phyloP scores from a whole-genome alignment of 179 eudicot species.

The Beta lomatogona region DNA sequence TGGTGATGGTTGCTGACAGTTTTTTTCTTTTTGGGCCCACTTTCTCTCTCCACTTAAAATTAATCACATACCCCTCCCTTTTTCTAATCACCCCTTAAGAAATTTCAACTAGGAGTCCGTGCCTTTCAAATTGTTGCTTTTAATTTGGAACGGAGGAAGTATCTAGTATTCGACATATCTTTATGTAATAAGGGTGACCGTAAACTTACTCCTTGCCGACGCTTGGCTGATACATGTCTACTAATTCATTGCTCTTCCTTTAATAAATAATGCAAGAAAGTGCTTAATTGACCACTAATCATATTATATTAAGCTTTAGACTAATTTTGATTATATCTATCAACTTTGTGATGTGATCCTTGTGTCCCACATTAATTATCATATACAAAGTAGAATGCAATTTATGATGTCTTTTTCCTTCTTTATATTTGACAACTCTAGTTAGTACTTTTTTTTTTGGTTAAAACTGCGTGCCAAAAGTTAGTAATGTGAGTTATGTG shows the following conservation, averaged over 20 bases:
- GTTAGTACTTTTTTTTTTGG: too few relatives aligned
- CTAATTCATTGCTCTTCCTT: neutral
- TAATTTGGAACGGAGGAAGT: too few relatives aligned
- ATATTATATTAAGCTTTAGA: neutral
- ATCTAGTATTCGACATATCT: too few relatives aligned
- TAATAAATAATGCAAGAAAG: neutral
- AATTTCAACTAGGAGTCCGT: too few relatives aligned
- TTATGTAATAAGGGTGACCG: neutral
- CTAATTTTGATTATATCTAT: neutral
- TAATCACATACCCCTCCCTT: too few relatives aligned
- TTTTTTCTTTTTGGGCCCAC: too few relatives aligned
- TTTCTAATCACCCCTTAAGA: too few relatives aligned
- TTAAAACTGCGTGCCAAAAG: too few relatives aligned
- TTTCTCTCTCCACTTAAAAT: too few relatives aligned
- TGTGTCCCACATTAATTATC: neutral
- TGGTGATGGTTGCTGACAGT: too few relatives aligned
- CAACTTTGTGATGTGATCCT: neutral
- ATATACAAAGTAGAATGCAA: neutral
- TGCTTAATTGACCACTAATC: conserved; percentile 7
- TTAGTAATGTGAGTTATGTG: too few relatives aligned
- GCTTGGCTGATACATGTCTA: neutral
- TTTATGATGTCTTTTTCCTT: neutral
- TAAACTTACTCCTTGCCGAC: neutral
- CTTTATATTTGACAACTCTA: neutral
- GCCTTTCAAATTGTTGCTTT: too few relatives aligned